Evolutionary conservation across 345 rosid genomes (phyloP), one percentile per base, ranked within the genome.

Genomic region (Populus euphratica): DNA sequence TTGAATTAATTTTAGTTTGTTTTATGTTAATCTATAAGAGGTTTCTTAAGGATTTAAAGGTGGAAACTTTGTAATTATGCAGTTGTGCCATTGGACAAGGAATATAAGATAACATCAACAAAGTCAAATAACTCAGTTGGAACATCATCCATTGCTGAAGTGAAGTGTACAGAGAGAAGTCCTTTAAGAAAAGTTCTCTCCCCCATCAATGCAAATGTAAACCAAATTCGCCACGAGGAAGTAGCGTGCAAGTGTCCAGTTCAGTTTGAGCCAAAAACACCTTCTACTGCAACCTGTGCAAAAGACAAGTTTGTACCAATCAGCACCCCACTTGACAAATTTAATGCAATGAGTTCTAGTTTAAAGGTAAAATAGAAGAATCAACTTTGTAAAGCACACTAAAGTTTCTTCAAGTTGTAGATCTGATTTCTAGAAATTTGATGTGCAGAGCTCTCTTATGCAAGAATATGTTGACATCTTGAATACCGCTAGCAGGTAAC

Each of bases 401-500:
- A 6, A n/a, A 33, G 67, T 10, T 23, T 44, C 35, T 20, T 5
- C 52, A 1, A 29, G 50, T 27, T 21, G 9, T 10, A 25, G 43
- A 14, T 69, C 76, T 83, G 6, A 78, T 73, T 39, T 54, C 38
- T 2, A 29, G 17, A 36, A 39, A 70, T 77, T 44, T 84, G 59
- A 43, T 71, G 38, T 73, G 77, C 90, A 96, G 99, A 86, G 73
- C 50, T 82, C 88, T 38, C 90, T 92, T 27, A 62, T 89, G 5
- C 86, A 87, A 65, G 92, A 91, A 82, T 96, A 92, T 31, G 76
- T 94, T 10, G 85, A 84, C 74, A 86, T 92, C 82, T 82, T 96
- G 72, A 96, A 96, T 54, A 80, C 86, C 29, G 97, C 97, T 50
- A 89, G 89, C 86, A 90, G 92, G 97, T 90, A 81, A 86, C 70